Evolutionary conservation across 2,329 filamentous ascomycete species (phyloP), one percentile per base, ranked within the genome.

Genomic region (Ophiostoma sp.): DNA sequence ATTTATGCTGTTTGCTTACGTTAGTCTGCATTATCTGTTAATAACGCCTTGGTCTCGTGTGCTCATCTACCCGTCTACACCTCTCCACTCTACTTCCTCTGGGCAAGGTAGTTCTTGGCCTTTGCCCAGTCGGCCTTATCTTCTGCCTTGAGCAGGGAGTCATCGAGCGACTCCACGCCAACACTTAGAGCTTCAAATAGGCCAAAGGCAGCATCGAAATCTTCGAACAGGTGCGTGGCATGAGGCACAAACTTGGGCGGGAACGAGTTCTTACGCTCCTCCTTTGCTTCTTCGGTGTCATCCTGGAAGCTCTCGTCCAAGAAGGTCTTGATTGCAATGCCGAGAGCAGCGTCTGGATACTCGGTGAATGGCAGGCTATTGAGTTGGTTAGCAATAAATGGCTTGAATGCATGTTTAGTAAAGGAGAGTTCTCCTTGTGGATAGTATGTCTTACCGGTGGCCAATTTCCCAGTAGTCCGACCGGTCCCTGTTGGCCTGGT

Each of bases 261-360:
- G 74, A 88, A 88, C 6, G 78, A 77, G n/a, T 77, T 71, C 69
- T 83, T 81, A 69, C 82, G 82, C 4, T 74, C 64, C 0, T 75
- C 75, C 2, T 79, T 75, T 1, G 73, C 68, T 52, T 79, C 76
- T 0, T 84, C 77, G 0, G 85, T 83, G 62, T 86, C 81, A 42
- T 85, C 84, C 66, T 89, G 91, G 0, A 81, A 79, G 0, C 89
- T 78, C 62, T 84, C 72, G 64, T 83, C 79, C 71, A 89, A 79
- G 75, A 91, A 91, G 8, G 89, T 92, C 77, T 92, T 91, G 55
- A 93, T 87, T 0, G 91, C 90, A 70, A 95, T 91, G 41, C 89
- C 90, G 45, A 95, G 83, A 12, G 87, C 89, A 64, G 91, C 89
- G 74, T 93, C 89, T 11, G 89, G 87, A 71, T 91, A 70, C n/a